Conservation (phyloP, 192 early-diverging fungal species). For the Entophlyctis luteolus region DNA sequence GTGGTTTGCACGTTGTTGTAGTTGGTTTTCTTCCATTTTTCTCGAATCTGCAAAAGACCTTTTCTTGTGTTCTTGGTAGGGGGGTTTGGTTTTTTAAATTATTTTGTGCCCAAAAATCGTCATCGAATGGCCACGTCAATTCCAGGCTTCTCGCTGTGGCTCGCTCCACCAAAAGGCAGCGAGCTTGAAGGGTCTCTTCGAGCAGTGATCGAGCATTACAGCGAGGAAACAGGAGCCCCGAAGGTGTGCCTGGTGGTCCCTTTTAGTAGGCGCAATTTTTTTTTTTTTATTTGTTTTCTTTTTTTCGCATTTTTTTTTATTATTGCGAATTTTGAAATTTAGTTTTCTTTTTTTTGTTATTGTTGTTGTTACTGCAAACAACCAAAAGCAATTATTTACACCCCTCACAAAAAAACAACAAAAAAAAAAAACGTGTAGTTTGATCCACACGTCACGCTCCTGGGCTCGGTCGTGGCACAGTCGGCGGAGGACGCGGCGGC, state of each 20-base stretch:
- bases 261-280: too few relatives aligned
- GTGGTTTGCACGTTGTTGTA: not conserved
- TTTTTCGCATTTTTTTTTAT: too few relatives aligned
- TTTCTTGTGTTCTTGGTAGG: not conserved
- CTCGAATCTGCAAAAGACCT: too few relatives aligned
- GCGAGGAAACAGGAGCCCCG: constrained; percentile 24
- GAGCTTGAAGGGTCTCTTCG: not conserved
- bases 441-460: constrained; percentile 35
- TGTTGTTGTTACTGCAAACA: too few relatives aligned
- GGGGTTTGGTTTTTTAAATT: not conserved
- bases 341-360: too few relatives aligned
- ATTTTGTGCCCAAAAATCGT: not conserved
- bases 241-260: too few relatives aligned
- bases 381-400: too few relatives aligned
- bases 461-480: constrained; percentile 22
- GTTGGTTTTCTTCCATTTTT: not conserved
- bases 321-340: too few relatives aligned
- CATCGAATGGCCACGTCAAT: not conserved
- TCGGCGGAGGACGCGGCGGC: constrained; percentile 8
- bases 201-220: constrained; percentile 10
- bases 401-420: too few relatives aligned
- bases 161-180: constrained; percentile 13
- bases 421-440: too few relatives aligned
- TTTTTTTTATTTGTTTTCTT: too few relatives aligned
- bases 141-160: constrained; percentile 30